phyloP scores from a whole-genome alignment of 345 rosid genomes.

The Aquilaria yunnanensis region DNA sequence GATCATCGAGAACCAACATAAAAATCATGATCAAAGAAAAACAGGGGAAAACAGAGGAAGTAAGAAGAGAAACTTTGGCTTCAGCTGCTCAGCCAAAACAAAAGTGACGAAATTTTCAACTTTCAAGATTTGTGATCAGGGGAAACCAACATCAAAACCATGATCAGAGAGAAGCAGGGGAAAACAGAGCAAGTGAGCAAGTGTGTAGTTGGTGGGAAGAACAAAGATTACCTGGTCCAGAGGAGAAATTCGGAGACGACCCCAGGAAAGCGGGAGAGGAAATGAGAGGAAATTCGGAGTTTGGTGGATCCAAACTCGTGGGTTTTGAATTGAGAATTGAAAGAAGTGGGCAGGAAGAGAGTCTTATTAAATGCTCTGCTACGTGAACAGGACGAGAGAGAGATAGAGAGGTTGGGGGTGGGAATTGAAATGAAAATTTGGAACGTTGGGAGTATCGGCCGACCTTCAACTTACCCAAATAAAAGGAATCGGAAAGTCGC shows the following conservation, averaged over 20 bases:
- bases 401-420: neutral
- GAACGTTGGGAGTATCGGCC: slow-evolving; percentile 14
- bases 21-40: neutral
- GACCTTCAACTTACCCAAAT: slow-evolving; percentile 13
- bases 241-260: too few relatives aligned
- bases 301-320: slow-evolving; percentile 12
- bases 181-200: too few relatives aligned
- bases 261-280: too few relatives aligned
- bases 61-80: neutral
- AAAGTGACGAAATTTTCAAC: too few relatives aligned
- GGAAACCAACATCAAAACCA: too few relatives aligned
- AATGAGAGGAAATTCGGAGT: too few relatives aligned
- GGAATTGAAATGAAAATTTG: slow-evolving; percentile 11
- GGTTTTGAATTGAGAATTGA: neutral
- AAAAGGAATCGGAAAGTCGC: slow-evolving; percentile 4
- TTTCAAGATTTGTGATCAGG: too few relatives aligned
- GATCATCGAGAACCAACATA: neutral
- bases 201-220: too few relatives aligned
- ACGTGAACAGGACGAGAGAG: neutral
- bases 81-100: neutral
- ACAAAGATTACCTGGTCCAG: too few relatives aligned
- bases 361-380: slow-evolving; percentile 14
- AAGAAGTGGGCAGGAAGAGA: neutral
- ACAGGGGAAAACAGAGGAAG: neutral
- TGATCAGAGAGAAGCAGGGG: too few relatives aligned